Evolutionary conservation across 495 filamentous ascomycete genomes (phyloP), one percentile per base, ranked within the genome.

Genomic region (Daldinia vernicosa): DNA sequence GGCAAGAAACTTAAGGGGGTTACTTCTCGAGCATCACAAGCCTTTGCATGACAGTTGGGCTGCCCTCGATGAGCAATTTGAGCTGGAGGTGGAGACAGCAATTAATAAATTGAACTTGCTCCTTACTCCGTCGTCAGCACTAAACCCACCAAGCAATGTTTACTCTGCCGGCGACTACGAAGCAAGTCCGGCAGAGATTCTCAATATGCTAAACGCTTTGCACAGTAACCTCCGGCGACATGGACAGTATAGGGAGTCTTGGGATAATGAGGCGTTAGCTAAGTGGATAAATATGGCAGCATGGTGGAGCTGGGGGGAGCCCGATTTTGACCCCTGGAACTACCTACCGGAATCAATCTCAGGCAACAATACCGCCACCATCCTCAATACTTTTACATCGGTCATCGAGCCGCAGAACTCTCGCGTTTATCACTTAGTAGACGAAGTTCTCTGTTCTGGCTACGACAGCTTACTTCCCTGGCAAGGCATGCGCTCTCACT

Each of bases 261-360:
- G 57, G 57, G 28, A 47, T 14, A 32, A 47, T 15, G 37, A 60
- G 27, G 57, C 24, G 9, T n/a, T 60, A 22, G 6, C 22, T 22
- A 43, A 62, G 11, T 62, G 59, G 59, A 26, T 45, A 19, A 62
- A 30, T 17, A 12, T 62, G 28, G 45, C 43, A 14, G 30, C 59
- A 11, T 62, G 59, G 59, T 62, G 59, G 59, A n/a, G 17, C 24
- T 62, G 59, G 59, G 59, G 8, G 14, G 40, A 50, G 11, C 43
- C 59, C 5, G 28, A 52, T 4, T 58, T 58, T 5, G 24, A 12
- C 4, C 22, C 35, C 4, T 24, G 59, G 19, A 24, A 26, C 11
- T 14, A 51, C 45, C 11, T 52, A 30, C 43, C 28, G 15, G 28
- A 26, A 15, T 51, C 17, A 1, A 52, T 52, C 19, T 30, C 30